Evolutionary conservation across 2,329 filamentous ascomycete genomes (phyloP), one percentile per base, ranked within the genome.

Genomic region (Colletotrichum chlorophyti): DNA sequence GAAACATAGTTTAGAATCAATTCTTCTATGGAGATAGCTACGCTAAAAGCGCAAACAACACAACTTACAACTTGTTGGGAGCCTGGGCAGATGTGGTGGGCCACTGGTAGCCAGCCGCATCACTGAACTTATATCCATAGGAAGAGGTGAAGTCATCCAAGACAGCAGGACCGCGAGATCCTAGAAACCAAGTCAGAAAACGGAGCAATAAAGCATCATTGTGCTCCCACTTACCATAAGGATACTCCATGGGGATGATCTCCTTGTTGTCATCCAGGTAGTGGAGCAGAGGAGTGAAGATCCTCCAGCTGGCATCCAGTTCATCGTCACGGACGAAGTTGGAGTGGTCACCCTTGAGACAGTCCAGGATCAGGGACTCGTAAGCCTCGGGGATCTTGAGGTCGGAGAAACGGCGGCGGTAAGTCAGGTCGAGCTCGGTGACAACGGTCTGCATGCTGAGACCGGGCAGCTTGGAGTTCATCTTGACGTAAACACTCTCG

Each of bases 401-500:
- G 77, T 99, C 95, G 15, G 95, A 98, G 87, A 99, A 99, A 67
- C 96, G 91, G 76, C 95, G 89, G 73, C 96, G 88, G 83, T 99
- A 99, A 64, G 96, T 99, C 66, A 99, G 86, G 72, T 99, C 95
- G 60, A 99, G 90, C 81, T 99, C 95, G 60, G 95, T 99, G 68
- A 97, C 91, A 34, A 98, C 95, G 11, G 95, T 99, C 83, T 99
- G 95, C 93, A 98, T 99, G 82, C 93, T 98, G 69, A 99, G 83
- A 69, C 95, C 95, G 17, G 95, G 96, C 59, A 99, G 84, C 84
- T 99, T 99, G 26, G 94, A 98, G 89, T 99, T 99, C 95, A 99
- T 99, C 88, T 99, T 99, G 78, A 98, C 96, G 81, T 99, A 99
- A 66, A 99, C 93, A 73, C 91, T 96, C 84, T 99, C 95, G 81